These are phyloP conservation scores for Magnusiomyces clavatus DNA, from an alignment of 1,139 yeast genomes.

Conservation along the genomic window DNA sequence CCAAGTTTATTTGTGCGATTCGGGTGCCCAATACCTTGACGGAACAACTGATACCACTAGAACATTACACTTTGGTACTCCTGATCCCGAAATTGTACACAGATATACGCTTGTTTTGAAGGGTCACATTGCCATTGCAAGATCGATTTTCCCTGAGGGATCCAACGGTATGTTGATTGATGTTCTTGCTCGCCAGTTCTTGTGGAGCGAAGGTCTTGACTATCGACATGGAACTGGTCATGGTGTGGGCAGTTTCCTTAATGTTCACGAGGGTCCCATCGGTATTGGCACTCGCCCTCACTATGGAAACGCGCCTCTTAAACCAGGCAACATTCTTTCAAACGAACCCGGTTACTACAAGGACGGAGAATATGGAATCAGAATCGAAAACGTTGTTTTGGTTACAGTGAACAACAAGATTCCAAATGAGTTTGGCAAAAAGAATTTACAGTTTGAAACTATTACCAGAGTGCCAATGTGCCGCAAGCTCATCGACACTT, in stretches of 20 bases:
- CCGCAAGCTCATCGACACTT: constrained; percentile 51
- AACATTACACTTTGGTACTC: constrained; percentile 79
- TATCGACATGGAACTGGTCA: constrained; percentile 97
- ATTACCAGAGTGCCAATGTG: constrained; percentile 86
- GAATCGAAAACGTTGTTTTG: constrained; percentile 77
- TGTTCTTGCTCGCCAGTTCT: constrained; percentile 76
- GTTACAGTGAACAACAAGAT: constrained; percentile 44
- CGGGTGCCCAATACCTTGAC: constrained; percentile 89
- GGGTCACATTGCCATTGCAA: constrained; percentile 80
- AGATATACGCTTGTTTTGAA: constrained; percentile 79
- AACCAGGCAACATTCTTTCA: constrained; percentile 72
- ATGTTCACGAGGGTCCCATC: constrained; percentile 95
- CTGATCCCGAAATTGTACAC: constrained; percentile 56
- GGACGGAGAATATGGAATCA: constrained; percentile 86
- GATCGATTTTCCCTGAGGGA: constrained; percentile 75
- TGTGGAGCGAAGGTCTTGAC: constrained; percentile 85
- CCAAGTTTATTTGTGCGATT: constrained; percentile 78
- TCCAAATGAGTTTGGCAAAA: constrained; percentile 41
- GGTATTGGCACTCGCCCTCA: constrained; percentile 66
- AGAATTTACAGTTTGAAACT: constrained; percentile 72
- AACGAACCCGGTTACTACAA: constrained; percentile 97
- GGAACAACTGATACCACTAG: constrained; percentile 98
- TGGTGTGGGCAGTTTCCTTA: constrained; percentile 88
- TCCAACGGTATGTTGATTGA: constrained; percentile 82
- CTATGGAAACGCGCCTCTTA: constrained; percentile 35